These are phyloP conservation scores for Acaromyces ingoldii DNA, from an alignment of 1,284 basidiomycete genomes.

Conservation along the genomic window DNA sequence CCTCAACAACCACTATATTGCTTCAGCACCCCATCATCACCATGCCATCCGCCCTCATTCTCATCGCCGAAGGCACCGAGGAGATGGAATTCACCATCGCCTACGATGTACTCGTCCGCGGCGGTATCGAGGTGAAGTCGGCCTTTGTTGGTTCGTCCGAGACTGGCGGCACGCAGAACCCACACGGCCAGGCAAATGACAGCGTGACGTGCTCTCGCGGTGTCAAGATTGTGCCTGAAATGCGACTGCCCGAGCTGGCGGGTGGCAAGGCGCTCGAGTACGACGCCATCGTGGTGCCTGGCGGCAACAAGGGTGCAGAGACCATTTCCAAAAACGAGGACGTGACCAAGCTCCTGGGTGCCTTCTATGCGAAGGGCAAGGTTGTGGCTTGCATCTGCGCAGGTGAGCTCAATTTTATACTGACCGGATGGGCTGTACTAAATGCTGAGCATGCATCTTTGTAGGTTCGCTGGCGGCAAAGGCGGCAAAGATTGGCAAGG, in stretches of 20 bases:
- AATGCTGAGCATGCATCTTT: conserved; percentile 23
- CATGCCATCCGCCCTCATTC: conserved; percentile 51
- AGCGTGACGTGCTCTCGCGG: conserved; percentile 40
- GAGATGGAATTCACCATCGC: conserved; percentile 60
- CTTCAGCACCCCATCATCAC: not conserved
- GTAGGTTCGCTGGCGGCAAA: conserved; percentile 62
- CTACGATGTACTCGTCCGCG: conserved; percentile 47
- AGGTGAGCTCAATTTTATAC: conserved; percentile 4
- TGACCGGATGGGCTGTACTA: not conserved
- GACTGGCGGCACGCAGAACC: conserved; percentile 9
- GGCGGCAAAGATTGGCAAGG: conserved; percentile 59
- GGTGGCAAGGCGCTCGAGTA: conserved; percentile 55
- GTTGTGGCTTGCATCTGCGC: conserved; percentile 41
- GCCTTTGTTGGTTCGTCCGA: conserved; percentile 30
- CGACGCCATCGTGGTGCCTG: conserved; percentile 70
- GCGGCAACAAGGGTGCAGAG: conserved; percentile 73
- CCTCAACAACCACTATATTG: no score
- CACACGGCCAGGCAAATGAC: conserved; percentile 13
- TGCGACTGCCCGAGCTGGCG: conserved; percentile 24
- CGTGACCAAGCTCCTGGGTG: conserved; percentile 64
- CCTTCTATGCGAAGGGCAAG: conserved; percentile 57
- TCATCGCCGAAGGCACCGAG: conserved; percentile 83
- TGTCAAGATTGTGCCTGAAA: conserved; percentile 40
- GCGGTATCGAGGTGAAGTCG: conserved; percentile 24
- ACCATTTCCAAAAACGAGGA: conserved; percentile 62